Base-by-base conservation (phyloP, 345 rosid genomes). In the Hibiscus tridactylites region DNA sequence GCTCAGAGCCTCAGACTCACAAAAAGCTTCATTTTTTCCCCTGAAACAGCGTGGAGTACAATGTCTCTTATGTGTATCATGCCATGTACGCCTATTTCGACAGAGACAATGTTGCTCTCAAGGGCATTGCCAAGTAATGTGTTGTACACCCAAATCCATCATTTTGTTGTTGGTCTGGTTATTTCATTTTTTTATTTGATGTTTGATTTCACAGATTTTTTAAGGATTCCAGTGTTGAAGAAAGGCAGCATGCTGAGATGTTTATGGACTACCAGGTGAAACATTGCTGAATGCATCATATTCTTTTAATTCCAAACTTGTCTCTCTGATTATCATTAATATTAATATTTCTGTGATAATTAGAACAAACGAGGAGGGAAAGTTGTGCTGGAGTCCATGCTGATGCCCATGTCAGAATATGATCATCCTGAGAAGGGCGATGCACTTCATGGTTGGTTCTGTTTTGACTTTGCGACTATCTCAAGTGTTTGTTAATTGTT, bases 81-180 rank as follows among this genome's bases (percentile, higher is more conserved):
- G 88, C 95, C 56, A 58, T 92, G 82, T 87, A 78, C 78, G 95
- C 96, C 26, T 90, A 87, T 77, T 92, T 92, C 21, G 96, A 88
- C 80, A 80, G 98, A 75, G 98, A 88, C 65, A 85, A 92, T 58
- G 85, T 90, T 21, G 93, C 86, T 28, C 86, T 92, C 71, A 85
- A 80, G 70, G 98, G 95, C 33, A 71, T 90, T 53, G 89, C 95
- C 77, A 83, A 82, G 96, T 92, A 84, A 85, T 31, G n/a, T 49
- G 19, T 63, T 57, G 6, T 17, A 24, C 66, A 8, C 35, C 67
- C 44, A 69, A 9, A 31, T 16, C 17, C 7, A 54, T 17, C 19
- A 28, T 69, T 10, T 8, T 1, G 0, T 71, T 19, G 0, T 12
- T 75, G 4, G 29, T 28, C 37, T 1, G 59, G 4, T 15, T 31